These are phyloP conservation scores for Aspergillus baeticus DNA, from an alignment of 495 filamentous ascomycete species.

Conservation along the genomic window DNA sequence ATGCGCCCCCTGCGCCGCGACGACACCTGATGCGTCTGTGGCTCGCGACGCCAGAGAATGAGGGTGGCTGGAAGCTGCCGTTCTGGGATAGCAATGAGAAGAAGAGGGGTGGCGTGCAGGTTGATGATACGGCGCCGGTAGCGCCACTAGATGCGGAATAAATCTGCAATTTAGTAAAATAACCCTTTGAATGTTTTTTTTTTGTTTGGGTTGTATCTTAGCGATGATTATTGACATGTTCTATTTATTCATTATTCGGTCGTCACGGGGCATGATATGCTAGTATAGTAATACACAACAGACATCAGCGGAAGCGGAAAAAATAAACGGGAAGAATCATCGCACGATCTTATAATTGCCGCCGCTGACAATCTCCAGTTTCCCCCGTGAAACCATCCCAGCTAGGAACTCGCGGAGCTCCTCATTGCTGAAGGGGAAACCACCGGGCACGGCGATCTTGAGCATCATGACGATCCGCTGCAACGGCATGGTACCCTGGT, in stretches of 20 bases:
- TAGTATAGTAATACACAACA: not conserved
- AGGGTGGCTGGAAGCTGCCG: constrained; percentile 83
- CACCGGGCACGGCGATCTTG: constrained; percentile 81
- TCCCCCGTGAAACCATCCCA: constrained; percentile 68
- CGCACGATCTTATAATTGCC: constrained; percentile 65
- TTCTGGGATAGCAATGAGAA: constrained; percentile 78
- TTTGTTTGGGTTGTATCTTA: not conserved
- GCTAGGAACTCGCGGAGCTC: constrained; percentile 74
- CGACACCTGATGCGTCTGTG: constrained; percentile 83
- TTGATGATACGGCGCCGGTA: constrained; percentile 69
- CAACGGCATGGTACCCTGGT: constrained; percentile 76
- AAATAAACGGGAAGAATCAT: constrained; percentile 14
- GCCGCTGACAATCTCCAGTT: constrained; percentile 65
- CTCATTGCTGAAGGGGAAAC: constrained; percentile 79
- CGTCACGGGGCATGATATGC: not conserved
- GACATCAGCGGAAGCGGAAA: not conserved
- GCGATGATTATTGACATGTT: not conserved
- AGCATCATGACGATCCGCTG: constrained; percentile 89
- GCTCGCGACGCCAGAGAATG: constrained; percentile 74
- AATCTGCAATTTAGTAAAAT: not conserved
- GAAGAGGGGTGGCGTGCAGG: constrained; percentile 86
- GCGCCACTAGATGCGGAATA: constrained; percentile 74
- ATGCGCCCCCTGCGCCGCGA: constrained; percentile 59
- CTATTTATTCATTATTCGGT: not conserved
- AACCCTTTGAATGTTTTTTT: not conserved